phyloP scores from a whole-genome alignment of 2,329 filamentous ascomycete species.

The Zymoseptoria pseudotritici region DNA sequence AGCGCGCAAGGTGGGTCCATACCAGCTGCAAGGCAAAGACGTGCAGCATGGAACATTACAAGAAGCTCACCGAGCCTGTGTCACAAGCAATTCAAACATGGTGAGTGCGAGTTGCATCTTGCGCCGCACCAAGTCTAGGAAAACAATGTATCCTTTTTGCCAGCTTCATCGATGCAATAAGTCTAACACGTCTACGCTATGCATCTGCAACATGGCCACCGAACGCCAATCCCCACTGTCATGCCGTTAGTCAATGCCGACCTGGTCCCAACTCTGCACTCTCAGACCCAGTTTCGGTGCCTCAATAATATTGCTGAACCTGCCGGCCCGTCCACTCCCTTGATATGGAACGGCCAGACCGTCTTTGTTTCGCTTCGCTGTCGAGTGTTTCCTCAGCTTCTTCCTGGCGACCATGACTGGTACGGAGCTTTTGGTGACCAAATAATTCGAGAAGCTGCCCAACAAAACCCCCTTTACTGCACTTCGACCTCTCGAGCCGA shows the following conservation, averaged over 20 bases:
- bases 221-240: not conserved
- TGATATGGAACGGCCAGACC: slow-evolving; percentile 26
- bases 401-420: slow-evolving; percentile 97
- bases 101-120: no score
- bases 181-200: not conserved
- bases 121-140: no score
- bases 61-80: no score
- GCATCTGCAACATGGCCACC: not conserved
- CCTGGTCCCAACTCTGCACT: slow-evolving; percentile 29
- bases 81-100: no score
- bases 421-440: slow-evolving; percentile 92
- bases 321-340: slow-evolving; percentile 23
- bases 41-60: not conserved
- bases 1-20: not conserved
- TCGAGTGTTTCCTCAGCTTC: slow-evolving; percentile 73
- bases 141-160: not conserved
- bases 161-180: not conserved
- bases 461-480: slow-evolving; percentile 90
- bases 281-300: slow-evolving; percentile 26
- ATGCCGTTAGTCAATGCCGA: slow-evolving; percentile 26
- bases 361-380: slow-evolving; percentile 24
- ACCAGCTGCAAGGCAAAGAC: not conserved
- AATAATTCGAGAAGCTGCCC: slow-evolving; percentile 93
- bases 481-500: slow-evolving; percentile 84
- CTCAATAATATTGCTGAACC: slow-evolving; percentile 30